Base-by-base conservation (phyloP, 2,329 filamentous ascomycete genomes). In the Dothideomycetidae sp. region DNA sequence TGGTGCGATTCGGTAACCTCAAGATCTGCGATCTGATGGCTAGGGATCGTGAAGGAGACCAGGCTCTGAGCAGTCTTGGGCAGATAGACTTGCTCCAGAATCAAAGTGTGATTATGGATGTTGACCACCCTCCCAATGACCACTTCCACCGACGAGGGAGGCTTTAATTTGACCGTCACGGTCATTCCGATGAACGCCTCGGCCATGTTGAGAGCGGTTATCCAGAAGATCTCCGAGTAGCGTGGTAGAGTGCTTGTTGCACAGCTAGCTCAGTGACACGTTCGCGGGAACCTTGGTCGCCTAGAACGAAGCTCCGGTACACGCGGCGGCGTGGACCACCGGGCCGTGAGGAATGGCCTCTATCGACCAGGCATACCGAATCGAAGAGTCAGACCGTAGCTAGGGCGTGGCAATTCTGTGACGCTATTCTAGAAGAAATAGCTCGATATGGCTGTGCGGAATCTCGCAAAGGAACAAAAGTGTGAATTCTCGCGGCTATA, bases 141-240 rank as follows among this genome's bases (percentile, higher is more conserved):
- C 2, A 30, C 31, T 7, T 29, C n/a, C 49, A 72, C 65, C 29
- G 70, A 71, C 42, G 72, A 71, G 2, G 70, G 67, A 36, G 79
- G 78, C 41, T 73, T 66, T 49, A 90, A 67, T 23, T 77, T 78
- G 50, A 90, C 76, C 42, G 75, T 63, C 60, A 90, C 82, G 42
- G 78, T 75, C 56, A 82, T 70, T 44, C 82, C 82, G 51, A 83
- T 74, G 55, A 88, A 84, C 52, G 75, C 67, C 42, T 68, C 66
- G 33, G 77, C 74, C 76, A 81, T 81, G 48, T 42, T 45, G 37
- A 9, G 12, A 7, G 28, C 4, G 12, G 10, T 1, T 4, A 13
- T 28, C 23, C 9, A 28, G 23, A 28, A n/a, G n/a, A 28, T 9
- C 29, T 31, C 15, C 11, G 29, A 11, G 12, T 28, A n/a, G 9